Evolutionary conservation across 345 rosid species (phyloP).

Genomic region (Brassica incana): DNA sequence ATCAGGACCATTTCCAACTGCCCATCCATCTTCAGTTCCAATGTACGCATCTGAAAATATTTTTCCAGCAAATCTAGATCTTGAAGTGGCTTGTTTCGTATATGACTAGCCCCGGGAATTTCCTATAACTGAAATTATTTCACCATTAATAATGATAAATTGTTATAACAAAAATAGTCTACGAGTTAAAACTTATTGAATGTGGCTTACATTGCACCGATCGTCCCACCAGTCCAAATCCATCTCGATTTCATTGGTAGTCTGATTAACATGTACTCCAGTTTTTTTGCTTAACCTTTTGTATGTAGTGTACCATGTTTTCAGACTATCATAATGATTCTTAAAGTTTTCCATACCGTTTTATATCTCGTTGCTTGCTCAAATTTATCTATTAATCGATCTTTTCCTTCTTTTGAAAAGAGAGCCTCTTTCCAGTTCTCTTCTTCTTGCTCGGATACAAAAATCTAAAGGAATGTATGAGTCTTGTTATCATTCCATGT

Average conservation of each 20-base stretch:
- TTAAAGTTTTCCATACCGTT: too few relatives aligned
- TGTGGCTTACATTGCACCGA: not conserved
- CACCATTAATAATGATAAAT: not conserved
- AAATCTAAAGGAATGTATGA: not conserved
- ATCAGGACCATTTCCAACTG: not conserved
- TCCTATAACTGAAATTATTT: not conserved
- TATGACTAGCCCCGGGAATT: not conserved
- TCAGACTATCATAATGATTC: too few relatives aligned
- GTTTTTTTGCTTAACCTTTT: not conserved
- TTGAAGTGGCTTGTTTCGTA: not conserved
- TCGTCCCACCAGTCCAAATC: not conserved
- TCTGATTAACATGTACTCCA: not conserved
- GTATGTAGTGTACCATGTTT: too few relatives aligned
- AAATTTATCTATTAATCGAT: too few relatives aligned
- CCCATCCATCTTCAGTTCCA: not conserved
- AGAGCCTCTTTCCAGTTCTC: not conserved
- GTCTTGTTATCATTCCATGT: not conserved
- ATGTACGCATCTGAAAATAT: not conserved
- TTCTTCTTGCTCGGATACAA: not conserved
- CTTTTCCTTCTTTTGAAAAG: too few relatives aligned
- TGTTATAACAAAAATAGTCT: not conserved
- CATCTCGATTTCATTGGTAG: not conserved
- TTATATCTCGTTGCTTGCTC: too few relatives aligned
- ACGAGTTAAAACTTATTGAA: not conserved
- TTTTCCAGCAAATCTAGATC: not conserved